Evolutionary conservation across 2,329 filamentous ascomycete species (phyloP).

Genomic region (Aotearoamyces nothofagi): DNA sequence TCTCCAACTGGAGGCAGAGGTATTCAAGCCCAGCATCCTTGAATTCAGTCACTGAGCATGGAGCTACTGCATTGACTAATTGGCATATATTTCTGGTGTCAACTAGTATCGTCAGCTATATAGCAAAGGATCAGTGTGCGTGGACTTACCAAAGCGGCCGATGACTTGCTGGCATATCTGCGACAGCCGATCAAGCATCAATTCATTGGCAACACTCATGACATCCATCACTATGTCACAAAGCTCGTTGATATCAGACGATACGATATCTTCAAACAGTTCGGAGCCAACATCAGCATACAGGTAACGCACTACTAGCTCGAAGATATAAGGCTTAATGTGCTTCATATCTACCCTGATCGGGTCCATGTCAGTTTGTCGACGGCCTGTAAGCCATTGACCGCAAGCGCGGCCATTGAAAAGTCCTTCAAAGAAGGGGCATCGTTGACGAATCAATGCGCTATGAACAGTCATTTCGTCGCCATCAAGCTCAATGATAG

Average conservation of each 20-base stretch:
- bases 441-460: constrained; percentile 63
- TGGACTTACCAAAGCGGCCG: constrained; percentile 52
- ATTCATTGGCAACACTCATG: constrained; percentile 76
- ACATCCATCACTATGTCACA: constrained; percentile 84
- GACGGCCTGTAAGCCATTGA: constrained; percentile 64
- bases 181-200: constrained; percentile 85
- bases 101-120: constrained; percentile 28
- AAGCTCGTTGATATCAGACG: constrained; percentile 63
- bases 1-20: constrained; percentile 79
- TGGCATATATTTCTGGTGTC: constrained; percentile 74
- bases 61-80: constrained; percentile 72
- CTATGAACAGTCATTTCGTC: constrained; percentile 64
- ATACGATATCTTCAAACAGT: constrained; percentile 65
- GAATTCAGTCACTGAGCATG: constrained; percentile 70
- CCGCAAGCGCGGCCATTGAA: constrained; percentile 81
- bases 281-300: constrained; percentile 73
- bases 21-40: constrained; percentile 84
- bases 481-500: constrained; percentile 63
- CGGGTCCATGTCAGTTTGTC: constrained; percentile 31
- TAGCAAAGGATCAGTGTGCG: constrained; percentile 1
- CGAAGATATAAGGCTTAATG: constrained; percentile 57
- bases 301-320: constrained; percentile 63
- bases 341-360: constrained; percentile 73
- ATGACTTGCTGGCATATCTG: constrained; percentile 79
- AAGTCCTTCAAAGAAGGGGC: constrained; percentile 82